phyloP scores from a whole-genome alignment of 2,329 filamentous ascomycete species.

The Colletotrichum australisinense region DNA sequence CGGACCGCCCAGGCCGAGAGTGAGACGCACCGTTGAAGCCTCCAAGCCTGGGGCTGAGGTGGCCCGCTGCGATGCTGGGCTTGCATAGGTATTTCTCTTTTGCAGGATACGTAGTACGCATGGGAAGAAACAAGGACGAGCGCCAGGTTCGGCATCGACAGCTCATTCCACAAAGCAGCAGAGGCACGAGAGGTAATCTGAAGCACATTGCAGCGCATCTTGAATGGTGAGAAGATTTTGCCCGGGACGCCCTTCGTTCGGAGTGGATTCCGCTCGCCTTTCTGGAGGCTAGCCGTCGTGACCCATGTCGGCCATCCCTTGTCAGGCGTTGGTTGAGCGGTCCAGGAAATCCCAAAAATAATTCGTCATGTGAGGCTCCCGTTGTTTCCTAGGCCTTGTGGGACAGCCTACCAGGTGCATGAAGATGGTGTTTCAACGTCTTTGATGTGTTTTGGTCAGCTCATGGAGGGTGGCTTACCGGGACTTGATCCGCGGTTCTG shows the following conservation, averaged over 20 bases:
- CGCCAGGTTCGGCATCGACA: constrained; percentile 1
- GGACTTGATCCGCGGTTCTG: neutral
- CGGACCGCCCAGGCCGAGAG: constrained; percentile 16
- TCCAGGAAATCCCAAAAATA: neutral
- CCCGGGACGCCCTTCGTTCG: constrained; percentile 7
- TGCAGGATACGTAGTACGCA: constrained; percentile 12
- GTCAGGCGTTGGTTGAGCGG: neutral
- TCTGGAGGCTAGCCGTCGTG: neutral
- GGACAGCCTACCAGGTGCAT: constrained; percentile 6
- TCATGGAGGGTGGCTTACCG: constrained; percentile 1
- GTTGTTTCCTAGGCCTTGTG: neutral
- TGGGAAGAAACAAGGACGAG: constrained; percentile 7
- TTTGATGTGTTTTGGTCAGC: constrained; percentile 19
- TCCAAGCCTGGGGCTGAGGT: neutral
- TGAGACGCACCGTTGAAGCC: constrained; percentile 33
- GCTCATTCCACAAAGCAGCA: neutral
- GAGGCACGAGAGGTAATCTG: neutral
- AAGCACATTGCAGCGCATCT: neutral
- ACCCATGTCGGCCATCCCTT: neutral
- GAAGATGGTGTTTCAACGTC: constrained; percentile 22
- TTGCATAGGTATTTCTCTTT: neutral
- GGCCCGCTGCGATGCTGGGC: neutral
- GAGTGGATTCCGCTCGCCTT: constrained; percentile 4
- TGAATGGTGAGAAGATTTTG: neutral
- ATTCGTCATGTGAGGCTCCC: constrained; percentile 20